Percentiles rank a stretch among this genome's conserved stretches.
Evolutionary conservation across 2,329 filamentous ascomycete genomes (phyloP).

Genomic region (Aspergillus puulaauensis): DNA sequence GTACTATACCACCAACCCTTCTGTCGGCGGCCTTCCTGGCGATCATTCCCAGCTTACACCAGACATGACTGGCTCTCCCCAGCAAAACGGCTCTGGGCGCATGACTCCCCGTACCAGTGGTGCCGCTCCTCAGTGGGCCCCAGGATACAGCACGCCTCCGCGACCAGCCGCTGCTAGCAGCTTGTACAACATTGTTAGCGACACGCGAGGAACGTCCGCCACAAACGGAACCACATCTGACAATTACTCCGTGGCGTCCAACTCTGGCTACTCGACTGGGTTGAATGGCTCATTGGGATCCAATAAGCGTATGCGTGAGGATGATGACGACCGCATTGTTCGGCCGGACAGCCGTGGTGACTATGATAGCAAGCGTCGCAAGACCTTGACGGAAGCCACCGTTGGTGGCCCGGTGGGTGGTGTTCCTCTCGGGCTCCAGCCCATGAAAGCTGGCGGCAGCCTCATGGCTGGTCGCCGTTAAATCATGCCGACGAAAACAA

Average conservation of each 20-base stretch:
- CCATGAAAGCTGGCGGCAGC: slow-evolving; percentile 43
- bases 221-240: slow-evolving; percentile 65
- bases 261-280: slow-evolving; percentile 60
- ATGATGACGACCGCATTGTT: slow-evolving; percentile 65
- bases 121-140: slow-evolving; percentile 71
- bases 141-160: slow-evolving; percentile 77
- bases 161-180: slow-evolving; percentile 70
- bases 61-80: slow-evolving; percentile 81
- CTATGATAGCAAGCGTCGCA: slow-evolving; percentile 71
- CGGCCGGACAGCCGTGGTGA: slow-evolving; percentile 63
- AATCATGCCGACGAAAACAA: slow-evolving; percentile 6
- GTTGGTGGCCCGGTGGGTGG: slow-evolving; percentile 48
- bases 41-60: slow-evolving; percentile 76
- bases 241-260: slow-evolving; percentile 67
- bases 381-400: slow-evolving; percentile 66
- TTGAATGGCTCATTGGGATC: slow-evolving; percentile 64
- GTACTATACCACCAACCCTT: slow-evolving; percentile 71
- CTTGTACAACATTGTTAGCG: slow-evolving; percentile 86
- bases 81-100: slow-evolving; percentile 77
- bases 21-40: slow-evolving; percentile 64
- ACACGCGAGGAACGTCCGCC: slow-evolving; percentile 63
- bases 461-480: slow-evolving; percentile 42
- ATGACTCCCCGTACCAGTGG: slow-evolving; percentile 80
- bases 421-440: slow-evolving; percentile 40
- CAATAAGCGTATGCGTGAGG: slow-evolving; percentile 63